Evolutionary conservation across 148 eudicot species (phyloP), one percentile per base, ranked within the genome.

Genomic region (Rhododendron williamsianum): DNA sequence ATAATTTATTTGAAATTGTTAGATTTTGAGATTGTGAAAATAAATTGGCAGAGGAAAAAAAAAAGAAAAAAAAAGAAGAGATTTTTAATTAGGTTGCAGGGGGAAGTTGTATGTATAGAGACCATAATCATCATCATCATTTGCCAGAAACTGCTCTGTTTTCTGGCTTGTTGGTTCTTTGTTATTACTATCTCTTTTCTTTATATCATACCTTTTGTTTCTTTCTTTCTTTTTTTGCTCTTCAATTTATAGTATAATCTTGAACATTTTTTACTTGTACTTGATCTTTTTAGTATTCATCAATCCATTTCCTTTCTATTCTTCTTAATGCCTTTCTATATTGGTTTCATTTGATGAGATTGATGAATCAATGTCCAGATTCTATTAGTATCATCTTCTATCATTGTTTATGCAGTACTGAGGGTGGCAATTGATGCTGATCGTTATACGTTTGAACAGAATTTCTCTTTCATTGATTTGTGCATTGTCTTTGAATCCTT

Each of bases 71-170:
- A 67, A 27, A n/a, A 81, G 71, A 85, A 85, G 48, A 46, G 49
- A 46, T 46, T 30, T 83, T 81, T 88, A 43, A 86, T 82, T 91
- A 90, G 90, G 87, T 90, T 91, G 87, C 92, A 91, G 94, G 89
- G 89, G 87, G 36, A 92, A 90, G 87, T 71, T 90, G 87, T 91
- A 90, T 93, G 91, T 93, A 91, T 89, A 86, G 88, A 86, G 82
- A 82, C 72, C 87, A 90, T 89, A 89, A 88, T 80, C 84, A 86
- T 82, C 81, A 82, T 77, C 81, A 84, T 87, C 38, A 67, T 81
- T 85, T 80, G 84, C 91, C 88, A 78, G 89, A 90, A 85, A 88
- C 84, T 87, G 84, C 80, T 87, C 81, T 90, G 90, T 43, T 85
- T 58, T 83, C 86, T 86, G 87, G 83, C 88, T 88, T 88, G 87